Evolutionary conservation across 2,329 filamentous ascomycete genomes (phyloP).

Genomic region (Colletotrichum sp.): DNA sequence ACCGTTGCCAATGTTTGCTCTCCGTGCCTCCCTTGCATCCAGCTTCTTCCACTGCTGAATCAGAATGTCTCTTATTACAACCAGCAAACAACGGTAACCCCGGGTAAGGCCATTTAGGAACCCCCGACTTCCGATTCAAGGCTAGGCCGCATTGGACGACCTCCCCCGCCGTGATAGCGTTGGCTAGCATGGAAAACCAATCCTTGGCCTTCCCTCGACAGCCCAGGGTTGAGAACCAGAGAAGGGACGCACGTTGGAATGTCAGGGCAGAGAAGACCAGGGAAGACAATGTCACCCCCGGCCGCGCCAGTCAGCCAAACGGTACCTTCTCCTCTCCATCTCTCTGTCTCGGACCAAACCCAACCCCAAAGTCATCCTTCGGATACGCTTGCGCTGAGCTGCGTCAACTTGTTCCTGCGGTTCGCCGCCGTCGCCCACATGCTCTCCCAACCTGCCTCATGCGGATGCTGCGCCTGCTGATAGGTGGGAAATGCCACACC

Average conservation of each 20-base stretch:
- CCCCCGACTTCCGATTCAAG: neutral
- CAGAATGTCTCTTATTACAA: neutral
- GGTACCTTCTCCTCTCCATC: neutral
- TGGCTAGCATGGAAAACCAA: neutral
- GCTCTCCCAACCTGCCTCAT: conserved; percentile 31
- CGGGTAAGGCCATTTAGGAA: neutral
- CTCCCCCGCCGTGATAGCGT: conserved; percentile 2
- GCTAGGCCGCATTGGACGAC: conserved; percentile 11
- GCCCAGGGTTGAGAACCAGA: neutral
- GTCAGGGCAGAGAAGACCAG: neutral
- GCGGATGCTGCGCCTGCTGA: conserved; percentile 27
- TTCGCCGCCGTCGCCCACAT: conserved; percentile 12
- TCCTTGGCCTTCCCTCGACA: neutral
- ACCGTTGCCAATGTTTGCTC: neutral
- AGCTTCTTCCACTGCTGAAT: neutral
- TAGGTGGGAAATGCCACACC: conserved; percentile 28
- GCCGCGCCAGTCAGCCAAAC: neutral
- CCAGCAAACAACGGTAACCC: neutral
- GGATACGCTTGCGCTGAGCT: neutral
- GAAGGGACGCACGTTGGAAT: neutral
- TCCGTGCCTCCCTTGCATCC: neutral
- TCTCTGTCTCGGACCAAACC: neutral
- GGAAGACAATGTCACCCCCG: neutral
- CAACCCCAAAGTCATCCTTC: neutral
- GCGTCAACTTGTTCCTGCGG: conserved; percentile 7